phyloP scores from a whole-genome alignment of 805 yeast species.

The Candida maltosa region DNA sequence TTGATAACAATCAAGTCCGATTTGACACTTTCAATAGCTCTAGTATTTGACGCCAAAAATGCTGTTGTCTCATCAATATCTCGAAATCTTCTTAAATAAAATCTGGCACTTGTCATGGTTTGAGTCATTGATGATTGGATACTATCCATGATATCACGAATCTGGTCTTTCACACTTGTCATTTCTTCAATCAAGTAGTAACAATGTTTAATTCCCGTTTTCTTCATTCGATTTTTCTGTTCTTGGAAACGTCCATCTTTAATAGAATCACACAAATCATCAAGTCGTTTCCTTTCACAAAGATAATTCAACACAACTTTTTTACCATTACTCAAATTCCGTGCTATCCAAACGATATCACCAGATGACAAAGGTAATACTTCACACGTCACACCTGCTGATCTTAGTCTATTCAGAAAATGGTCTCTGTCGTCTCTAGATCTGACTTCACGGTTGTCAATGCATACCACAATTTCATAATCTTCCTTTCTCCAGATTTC shows the following conservation, averaged over 20 bases:
- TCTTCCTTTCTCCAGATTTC: conserved; percentile 60
- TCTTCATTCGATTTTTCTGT: conserved; percentile 73
- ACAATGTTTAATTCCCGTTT: conserved; percentile 64
- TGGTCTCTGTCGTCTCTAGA: conserved; percentile 66
- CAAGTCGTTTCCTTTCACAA: conserved; percentile 86
- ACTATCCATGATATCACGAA: conserved; percentile 53
- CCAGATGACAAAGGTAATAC: conserved; percentile 70
- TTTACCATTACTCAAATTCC: conserved; percentile 50
- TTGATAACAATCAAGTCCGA: conserved; percentile 45
- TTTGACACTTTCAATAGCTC: conserved; percentile 30
- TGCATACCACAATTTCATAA: conserved; percentile 56
- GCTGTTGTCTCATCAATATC: conserved; percentile 72
- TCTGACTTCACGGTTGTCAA: conserved; percentile 83
- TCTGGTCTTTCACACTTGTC: conserved; percentile 27
- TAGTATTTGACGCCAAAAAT: conserved; percentile 51
- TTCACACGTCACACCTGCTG: conserved; percentile 48
- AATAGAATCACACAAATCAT: conserved; percentile 79
- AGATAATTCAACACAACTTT: conserved; percentile 76
- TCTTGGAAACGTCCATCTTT: conserved; percentile 86
- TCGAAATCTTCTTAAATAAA: conserved; percentile 64
- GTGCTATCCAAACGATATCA: conserved; percentile 88
- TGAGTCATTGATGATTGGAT: conserved; percentile 74
- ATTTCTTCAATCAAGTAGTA: conserved; percentile 78
- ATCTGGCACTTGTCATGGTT: conserved; percentile 62
- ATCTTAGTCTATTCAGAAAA: conserved; percentile 53